Percentiles rank a stretch among this genome's conserved stretches.
Evolutionary conservation across 768 basidiomycete species (phyloP).

Genomic region (Leccinum variicolor): DNA sequence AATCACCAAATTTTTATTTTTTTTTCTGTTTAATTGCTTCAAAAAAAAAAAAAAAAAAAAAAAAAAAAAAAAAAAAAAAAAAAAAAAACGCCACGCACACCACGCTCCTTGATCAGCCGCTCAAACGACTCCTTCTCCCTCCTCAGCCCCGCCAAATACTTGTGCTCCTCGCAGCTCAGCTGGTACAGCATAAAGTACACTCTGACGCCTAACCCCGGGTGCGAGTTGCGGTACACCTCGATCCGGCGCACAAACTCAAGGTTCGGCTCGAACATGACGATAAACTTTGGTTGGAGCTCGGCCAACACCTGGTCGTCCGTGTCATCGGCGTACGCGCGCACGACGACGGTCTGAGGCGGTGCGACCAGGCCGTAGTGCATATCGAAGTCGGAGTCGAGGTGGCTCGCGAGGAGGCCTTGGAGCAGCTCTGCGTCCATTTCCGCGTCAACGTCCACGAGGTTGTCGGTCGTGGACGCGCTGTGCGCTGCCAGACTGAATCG

Average conservation of each 20-base stretch:
- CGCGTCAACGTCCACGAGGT: conserved; percentile 4
- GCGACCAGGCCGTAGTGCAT: conserved; percentile 73
- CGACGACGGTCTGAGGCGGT: conserved; percentile 76
- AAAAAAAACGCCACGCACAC: conserved; percentile 49
- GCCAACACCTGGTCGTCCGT: conserved; percentile 85
- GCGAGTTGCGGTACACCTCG: conserved; percentile 87
- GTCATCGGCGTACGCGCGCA: conserved; percentile 89
- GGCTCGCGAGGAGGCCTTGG: conserved; percentile 25
- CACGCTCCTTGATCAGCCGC: conserved; percentile 86
- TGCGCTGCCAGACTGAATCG: conserved; percentile 20
- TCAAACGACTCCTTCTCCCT: conserved; percentile 95
- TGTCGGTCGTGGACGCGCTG: conserved; percentile 7
- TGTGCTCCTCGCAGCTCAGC: conserved; percentile 92
- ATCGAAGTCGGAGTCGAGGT: conserved; percentile 61
- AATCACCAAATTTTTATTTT: too few species aligned
- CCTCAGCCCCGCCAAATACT: conserved; percentile 84
- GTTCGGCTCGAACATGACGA: conserved; percentile 94
- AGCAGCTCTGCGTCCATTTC: conserved; percentile 23
- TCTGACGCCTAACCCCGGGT: conserved; percentile 77
- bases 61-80: too few species aligned
- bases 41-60: too few species aligned
- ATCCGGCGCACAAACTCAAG: conserved; percentile 90
- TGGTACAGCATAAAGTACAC: conserved; percentile 97
- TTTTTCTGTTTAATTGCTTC: too few species aligned
- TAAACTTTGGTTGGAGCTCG: conserved; percentile 86